Evolutionary conservation across 2,329 filamentous ascomycete species (phyloP).

Genomic region (Pseudopyrenochaeta lycopersici): DNA sequence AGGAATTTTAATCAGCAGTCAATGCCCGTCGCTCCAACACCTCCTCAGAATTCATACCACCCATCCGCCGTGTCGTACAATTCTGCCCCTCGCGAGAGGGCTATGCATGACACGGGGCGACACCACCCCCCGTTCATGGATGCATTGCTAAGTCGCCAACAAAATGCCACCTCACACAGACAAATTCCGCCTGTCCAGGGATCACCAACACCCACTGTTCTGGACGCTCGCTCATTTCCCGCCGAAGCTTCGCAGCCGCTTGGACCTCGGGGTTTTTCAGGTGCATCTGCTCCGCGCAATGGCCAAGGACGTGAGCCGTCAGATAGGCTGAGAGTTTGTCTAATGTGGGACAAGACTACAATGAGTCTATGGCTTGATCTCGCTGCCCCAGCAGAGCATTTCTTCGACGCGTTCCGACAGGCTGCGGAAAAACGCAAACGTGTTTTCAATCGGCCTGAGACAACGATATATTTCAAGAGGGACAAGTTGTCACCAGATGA

Average conservation of each 20-base stretch:
- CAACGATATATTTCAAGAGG: background rate
- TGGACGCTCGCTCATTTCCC: background rate
- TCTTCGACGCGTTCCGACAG: background rate
- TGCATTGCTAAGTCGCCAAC: background rate
- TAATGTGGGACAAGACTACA: background rate
- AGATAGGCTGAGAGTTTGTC: background rate
- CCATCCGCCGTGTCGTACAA: conserved; percentile 2
- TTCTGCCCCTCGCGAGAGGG: background rate
- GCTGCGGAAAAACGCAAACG: background rate
- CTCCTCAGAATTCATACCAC: conserved; percentile 1
- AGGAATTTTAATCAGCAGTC: background rate
- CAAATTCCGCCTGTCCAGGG: background rate
- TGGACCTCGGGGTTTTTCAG: background rate
- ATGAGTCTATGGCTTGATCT: background rate
- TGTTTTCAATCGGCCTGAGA: background rate
- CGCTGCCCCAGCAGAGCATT: background rate
- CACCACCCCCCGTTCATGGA: background rate
- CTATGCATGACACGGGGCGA: background rate
- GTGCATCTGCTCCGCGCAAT: background rate
- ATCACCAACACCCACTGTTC: background rate
- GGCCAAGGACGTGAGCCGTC: background rate
- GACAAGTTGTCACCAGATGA: background rate
- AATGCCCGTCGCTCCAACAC: background rate
- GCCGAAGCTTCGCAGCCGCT: background rate
- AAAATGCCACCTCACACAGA: background rate